Evolutionary conservation across 495 filamentous ascomycete species (phyloP).

Genomic region (Viridothelium virens): DNA sequence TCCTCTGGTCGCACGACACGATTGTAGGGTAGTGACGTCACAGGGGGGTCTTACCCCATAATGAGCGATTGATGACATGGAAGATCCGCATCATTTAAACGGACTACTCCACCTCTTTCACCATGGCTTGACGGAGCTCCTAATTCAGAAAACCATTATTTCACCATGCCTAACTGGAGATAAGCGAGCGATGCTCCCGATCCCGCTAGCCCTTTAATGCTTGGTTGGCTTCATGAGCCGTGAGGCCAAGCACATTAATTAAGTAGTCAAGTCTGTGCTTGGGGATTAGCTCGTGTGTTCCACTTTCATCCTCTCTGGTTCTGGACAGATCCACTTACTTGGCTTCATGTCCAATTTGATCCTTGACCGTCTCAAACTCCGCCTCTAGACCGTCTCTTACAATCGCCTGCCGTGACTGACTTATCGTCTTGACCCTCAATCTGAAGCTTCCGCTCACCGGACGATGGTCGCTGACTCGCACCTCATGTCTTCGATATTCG

Average conservation of each 20-base stretch:
- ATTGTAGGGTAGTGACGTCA: not conserved
- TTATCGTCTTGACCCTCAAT: conserved; percentile 72
- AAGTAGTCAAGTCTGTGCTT: conserved; percentile 30
- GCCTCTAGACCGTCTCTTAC: conserved; percentile 65
- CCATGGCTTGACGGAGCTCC: not conserved
- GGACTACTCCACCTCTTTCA: not conserved
- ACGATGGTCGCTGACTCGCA: conserved; percentile 82
- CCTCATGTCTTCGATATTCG: conserved; percentile 82
- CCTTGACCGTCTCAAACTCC: conserved; percentile 62
- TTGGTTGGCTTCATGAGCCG: conserved; percentile 25
- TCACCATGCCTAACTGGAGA: not conserved
- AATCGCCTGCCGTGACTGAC: conserved; percentile 51
- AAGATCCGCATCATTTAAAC: not conserved
- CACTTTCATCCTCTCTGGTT: not conserved
- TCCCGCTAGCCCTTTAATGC: conserved; percentile 10
- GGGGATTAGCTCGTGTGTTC: conserved; percentile 9
- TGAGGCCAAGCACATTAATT: conserved; percentile 32
- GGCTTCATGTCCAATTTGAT: conserved; percentile 53
- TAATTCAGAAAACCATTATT: not conserved
- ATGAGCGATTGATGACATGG: conserved; percentile 8
- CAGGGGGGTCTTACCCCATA: not conserved
- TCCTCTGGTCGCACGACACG: not conserved
- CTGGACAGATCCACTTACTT: conserved; percentile 39
- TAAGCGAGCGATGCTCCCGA: conserved; percentile 7
- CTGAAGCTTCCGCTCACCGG: conserved; percentile 81